Percentiles rank a stretch among this genome's conserved stretches.
Conservation (phyloP, 1,284 basidiomycete genomes). For the Heliocybe sulcata region DNA sequence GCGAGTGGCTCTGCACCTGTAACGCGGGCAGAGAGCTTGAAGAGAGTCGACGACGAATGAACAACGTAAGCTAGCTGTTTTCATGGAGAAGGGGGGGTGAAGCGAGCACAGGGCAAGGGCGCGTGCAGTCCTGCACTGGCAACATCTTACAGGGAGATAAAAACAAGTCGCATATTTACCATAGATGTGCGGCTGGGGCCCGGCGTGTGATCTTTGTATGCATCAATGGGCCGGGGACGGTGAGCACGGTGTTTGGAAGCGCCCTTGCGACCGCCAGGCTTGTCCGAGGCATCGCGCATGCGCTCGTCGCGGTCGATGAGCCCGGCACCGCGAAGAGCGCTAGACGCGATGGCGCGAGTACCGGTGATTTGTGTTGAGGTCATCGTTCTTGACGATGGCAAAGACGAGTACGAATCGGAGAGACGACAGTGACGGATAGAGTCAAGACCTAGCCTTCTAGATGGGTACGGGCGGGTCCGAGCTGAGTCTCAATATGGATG, state of each 20-base stretch:
- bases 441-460: no score
- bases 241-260: constrained; percentile 51
- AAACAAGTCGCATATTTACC: constrained; percentile 52
- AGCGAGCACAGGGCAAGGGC: constrained; percentile 3
- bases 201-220: constrained; percentile 41
- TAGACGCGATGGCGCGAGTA: constrained; percentile 47
- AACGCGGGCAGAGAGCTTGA: constrained; percentile 26
- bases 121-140: constrained; percentile 14
- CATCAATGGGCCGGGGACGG: constrained; percentile 49
- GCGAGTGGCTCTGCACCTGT: constrained; percentile 33
- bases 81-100: constrained; percentile 21
- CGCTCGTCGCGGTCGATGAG: constrained; percentile 65
- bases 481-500: no score
- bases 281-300: constrained; percentile 64
- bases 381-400: not conserved
- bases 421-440: not conserved
- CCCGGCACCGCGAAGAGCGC: constrained; percentile 58
- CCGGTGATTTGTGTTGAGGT: constrained; percentile 38
- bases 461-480: no score
- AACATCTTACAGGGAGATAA: constrained; percentile 18
- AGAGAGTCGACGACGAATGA: constrained; percentile 20
- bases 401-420: constrained; percentile 10
- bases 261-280: constrained; percentile 62
- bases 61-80: constrained; percentile 35
- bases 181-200: constrained; percentile 39